Evolutionary conservation across 306 rosid species (phyloP).

Genomic region (Herpetospermum pedunculosum): DNA sequence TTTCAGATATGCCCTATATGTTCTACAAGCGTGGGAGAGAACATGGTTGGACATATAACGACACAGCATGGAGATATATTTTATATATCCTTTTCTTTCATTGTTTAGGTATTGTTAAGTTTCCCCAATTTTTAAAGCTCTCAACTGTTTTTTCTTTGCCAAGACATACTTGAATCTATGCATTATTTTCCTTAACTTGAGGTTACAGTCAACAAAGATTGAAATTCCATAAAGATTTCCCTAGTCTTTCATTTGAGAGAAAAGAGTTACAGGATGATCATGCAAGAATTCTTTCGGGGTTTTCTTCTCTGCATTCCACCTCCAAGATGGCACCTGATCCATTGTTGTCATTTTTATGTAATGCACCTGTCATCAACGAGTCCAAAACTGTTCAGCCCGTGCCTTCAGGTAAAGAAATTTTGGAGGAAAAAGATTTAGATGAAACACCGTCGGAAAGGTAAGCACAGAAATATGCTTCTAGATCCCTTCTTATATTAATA

Average conservation of each 20-base stretch:
- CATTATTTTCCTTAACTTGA: constrained; percentile 35
- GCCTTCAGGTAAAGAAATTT: constrained; percentile 33
- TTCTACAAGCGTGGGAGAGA: constrained; percentile 28
- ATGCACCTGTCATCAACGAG: constrained; percentile 14
- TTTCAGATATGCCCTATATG: constrained; percentile 72
- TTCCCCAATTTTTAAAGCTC: background rate
- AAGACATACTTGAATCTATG: constrained; percentile 4
- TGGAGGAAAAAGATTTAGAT: constrained; percentile 28
- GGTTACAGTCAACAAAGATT: constrained; percentile 43
- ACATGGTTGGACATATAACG: constrained; percentile 54
- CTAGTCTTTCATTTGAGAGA: constrained; percentile 28
- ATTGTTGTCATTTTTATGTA: constrained; percentile 39
- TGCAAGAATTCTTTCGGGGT: constrained; percentile 18
- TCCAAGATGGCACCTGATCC: constrained; percentile 42
- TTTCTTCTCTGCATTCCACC: constrained; percentile 28
- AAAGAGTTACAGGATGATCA: constrained; percentile 31
- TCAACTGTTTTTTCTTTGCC: background rate
- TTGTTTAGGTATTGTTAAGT: background rate
- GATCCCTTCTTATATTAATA: background rate
- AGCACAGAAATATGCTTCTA: background rate
- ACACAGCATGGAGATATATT: constrained; percentile 42
- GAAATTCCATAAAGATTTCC: constrained; percentile 26
- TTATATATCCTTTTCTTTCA: constrained; percentile 53
- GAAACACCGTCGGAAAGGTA: constrained; percentile 36
- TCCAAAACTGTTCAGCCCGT: constrained; percentile 20